These are phyloP conservation scores for Phaffia tasmanica DNA, from an alignment of 768 basidiomycete species.

Conservation along the genomic window DNA sequence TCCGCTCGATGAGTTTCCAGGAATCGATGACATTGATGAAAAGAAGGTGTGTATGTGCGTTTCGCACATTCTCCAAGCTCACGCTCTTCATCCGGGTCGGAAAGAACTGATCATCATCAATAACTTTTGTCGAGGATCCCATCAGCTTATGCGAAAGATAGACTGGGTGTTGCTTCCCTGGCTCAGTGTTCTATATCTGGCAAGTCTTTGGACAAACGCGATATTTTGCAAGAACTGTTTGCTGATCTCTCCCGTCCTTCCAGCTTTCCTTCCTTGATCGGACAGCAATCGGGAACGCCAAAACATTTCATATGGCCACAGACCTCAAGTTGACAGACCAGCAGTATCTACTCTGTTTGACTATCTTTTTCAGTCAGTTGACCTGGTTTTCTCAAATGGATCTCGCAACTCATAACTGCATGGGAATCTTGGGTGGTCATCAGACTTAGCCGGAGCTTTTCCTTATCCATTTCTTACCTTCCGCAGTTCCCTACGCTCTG, in stretches of 20 bases:
- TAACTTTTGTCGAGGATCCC: background rate
- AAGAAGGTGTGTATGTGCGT: conserved; percentile 12
- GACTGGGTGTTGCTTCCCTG: conserved; percentile 19
- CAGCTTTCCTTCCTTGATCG: conserved; percentile 6
- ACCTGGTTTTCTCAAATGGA: too few relatives aligned
- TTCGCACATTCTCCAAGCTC: too few relatives aligned
- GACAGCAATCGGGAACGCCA: conserved; percentile 19
- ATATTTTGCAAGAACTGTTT: too few relatives aligned
- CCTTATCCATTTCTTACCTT: too few relatives aligned
- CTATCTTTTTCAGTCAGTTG: too few relatives aligned
- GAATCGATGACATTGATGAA: conserved; percentile 1
- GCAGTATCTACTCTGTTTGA: conserved; percentile 10
- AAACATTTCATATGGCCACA: conserved; percentile 7
- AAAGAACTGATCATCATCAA: background rate
- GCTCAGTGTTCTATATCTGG: conserved; percentile 16
- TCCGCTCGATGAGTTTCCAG: background rate
- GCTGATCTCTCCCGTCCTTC: too few relatives aligned
- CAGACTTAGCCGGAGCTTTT: too few relatives aligned
- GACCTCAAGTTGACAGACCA: background rate
- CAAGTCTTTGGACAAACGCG: background rate
- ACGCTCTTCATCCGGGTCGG: background rate
- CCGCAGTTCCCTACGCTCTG: conserved; percentile 6
- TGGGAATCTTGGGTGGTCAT: too few relatives aligned
- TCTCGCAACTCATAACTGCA: too few relatives aligned
- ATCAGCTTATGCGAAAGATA: conserved; percentile 9